Percentiles rank a stretch among this genome's conserved stretches.
Evolutionary conservation across 2,329 filamentous ascomycete species (phyloP).

Genomic region (Ceratocystis huliohia): DNA sequence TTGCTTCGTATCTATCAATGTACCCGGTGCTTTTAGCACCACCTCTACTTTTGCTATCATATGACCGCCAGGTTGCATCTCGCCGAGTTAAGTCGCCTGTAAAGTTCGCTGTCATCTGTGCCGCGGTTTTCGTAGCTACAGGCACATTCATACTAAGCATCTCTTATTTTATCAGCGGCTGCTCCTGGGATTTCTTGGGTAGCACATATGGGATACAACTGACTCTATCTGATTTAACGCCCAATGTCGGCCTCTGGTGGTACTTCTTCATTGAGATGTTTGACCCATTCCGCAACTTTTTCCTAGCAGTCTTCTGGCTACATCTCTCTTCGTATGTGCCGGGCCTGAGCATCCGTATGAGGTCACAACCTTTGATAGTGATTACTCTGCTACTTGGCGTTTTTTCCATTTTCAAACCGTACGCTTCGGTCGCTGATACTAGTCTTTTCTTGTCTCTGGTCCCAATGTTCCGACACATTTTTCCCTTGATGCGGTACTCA

Average conservation of each 20-base stretch:
- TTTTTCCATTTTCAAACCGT: conserved; percentile 92
- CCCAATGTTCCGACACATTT: conserved; percentile 79
- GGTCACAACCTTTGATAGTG: conserved; percentile 75
- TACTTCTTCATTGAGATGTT: conserved; percentile 99
- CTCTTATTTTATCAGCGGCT: conserved; percentile 59
- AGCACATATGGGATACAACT: conserved; percentile 92
- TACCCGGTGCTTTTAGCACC: conserved; percentile 81
- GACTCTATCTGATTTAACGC: conserved; percentile 79
- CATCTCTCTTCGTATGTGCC: conserved; percentile 84
- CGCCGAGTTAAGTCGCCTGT: conserved; percentile 29
- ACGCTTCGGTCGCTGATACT: conserved; percentile 83
- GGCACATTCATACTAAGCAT: conserved; percentile 52
- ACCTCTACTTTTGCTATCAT: conserved; percentile 67
- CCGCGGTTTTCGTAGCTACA: conserved; percentile 40
- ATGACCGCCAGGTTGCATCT: conserved; percentile 45
- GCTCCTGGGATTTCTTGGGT: conserved; percentile 74
- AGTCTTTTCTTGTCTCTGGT: conserved; percentile 74
- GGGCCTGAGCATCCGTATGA: conserved; percentile 69
- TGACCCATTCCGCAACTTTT: conserved; percentile 93
- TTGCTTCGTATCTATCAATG: conserved; percentile 83
- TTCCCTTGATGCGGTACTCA: conserved; percentile 84
- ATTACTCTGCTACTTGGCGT: conserved; percentile 75
- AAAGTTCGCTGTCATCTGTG: conserved; percentile 43
- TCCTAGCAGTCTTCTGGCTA: conserved; percentile 95
- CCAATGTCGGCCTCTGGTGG: conserved; percentile 96